Evolutionary conservation across 75 land plant species (phyloP).

Genomic region (Cupressus sempervirens): DNA sequence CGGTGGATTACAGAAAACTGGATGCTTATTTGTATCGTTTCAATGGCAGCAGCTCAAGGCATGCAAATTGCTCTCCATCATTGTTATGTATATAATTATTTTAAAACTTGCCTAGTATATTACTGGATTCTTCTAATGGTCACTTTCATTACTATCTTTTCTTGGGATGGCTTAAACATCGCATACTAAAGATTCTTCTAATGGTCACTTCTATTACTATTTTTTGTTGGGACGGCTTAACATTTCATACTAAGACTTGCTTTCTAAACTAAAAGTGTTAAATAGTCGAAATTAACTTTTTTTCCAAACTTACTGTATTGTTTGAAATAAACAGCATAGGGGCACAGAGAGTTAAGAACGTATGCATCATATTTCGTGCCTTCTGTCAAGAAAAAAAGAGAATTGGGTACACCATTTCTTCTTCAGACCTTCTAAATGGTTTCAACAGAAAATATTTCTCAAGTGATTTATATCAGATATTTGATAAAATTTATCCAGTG

Average conservation of each 20-base stretch:
- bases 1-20: conserved; percentile 57
- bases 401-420: conserved; percentile 41
- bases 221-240: too few species aligned
- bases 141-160: not conserved
- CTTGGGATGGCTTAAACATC: too few species aligned
- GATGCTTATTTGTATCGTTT: conserved; percentile 69
- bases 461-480: not conserved
- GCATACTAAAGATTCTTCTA: too few species aligned
- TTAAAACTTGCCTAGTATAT: too few species aligned
- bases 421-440: not conserved
- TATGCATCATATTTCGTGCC: conserved; percentile 51
- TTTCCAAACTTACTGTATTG: not conserved
- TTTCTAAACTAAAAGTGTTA: too few species aligned
- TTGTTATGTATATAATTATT: too few species aligned
- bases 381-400: conserved; percentile 49
- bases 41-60: conserved; percentile 86
- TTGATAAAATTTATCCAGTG: not conserved
- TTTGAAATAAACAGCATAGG: conserved; percentile 49
- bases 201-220: too few species aligned
- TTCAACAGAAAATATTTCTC: not conserved
- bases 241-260: too few species aligned
- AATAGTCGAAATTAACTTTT: too few species aligned
- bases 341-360: conserved; percentile 59
- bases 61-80: not conserved
- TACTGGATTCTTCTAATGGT: too few species aligned